A percentile compares a stretch with the other conserved stretches of the same genome.
These are phyloP conservation scores for Penicillium samsonianum DNA, from an alignment of 495 filamentous ascomycete species.

Conservation along the genomic window DNA sequence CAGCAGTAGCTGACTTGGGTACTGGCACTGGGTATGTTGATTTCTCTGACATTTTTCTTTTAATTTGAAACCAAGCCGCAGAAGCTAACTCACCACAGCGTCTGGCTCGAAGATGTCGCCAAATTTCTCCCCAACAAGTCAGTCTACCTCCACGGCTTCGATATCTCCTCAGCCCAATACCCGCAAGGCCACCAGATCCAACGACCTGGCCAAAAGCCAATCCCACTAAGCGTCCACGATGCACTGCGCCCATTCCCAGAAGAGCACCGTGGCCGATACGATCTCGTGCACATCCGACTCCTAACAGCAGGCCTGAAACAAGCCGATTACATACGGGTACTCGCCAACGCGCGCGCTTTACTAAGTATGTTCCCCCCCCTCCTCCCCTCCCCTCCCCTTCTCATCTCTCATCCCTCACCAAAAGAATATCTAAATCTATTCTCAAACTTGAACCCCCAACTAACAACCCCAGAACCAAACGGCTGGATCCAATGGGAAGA, in stretches of 20 bases:
- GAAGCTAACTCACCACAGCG: conserved; percentile 10
- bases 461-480: conserved; percentile 27
- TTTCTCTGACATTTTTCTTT: conserved; percentile 20
- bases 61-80: background rate
- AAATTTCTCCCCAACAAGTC: conserved; percentile 14
- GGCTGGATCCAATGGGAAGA: conserved; percentile 46
- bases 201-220: conserved; percentile 1
- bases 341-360: conserved; percentile 29
- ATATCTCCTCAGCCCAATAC: conserved; percentile 38
- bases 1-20: conserved; percentile 37
- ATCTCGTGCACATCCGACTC: conserved; percentile 39
- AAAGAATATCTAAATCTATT: background rate
- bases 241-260: conserved; percentile 31
- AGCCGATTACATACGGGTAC: conserved; percentile 20
- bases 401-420: background rate
- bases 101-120: conserved; percentile 30
- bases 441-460: background rate
- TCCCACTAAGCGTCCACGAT: conserved; percentile 33
- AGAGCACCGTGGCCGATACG: conserved; percentile 32
- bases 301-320: conserved; percentile 30
- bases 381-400: background rate
- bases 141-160: conserved; percentile 39
- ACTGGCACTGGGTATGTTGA: conserved; percentile 41
- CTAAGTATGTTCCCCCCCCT: no score
- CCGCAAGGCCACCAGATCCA: conserved; percentile 15